Evolutionary conservation across 495 filamentous ascomycete genomes (phyloP).

Genomic region (Penicillium lagena): DNA sequence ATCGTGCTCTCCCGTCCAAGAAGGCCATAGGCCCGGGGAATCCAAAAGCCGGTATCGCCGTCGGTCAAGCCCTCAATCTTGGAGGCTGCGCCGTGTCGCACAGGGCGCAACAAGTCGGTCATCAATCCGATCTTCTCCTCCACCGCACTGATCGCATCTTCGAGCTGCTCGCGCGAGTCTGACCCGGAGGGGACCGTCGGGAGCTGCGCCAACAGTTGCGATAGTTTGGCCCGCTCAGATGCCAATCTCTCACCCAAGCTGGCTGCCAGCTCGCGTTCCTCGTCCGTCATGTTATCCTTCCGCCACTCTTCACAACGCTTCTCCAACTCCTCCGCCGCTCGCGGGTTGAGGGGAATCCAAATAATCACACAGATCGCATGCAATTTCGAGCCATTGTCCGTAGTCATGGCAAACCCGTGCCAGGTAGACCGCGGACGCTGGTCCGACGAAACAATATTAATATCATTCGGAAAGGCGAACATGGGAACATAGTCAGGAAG

Average conservation of each 20-base stretch:
- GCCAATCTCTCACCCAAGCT: constrained; percentile 88
- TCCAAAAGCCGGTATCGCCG: constrained; percentile 95
- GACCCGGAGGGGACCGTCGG: constrained; percentile 76
- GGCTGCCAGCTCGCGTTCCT: constrained; percentile 88
- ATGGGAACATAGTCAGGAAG: constrained; percentile 98
- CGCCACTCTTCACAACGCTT: constrained; percentile 91
- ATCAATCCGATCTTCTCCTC: constrained; percentile 97
- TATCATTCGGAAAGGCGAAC: constrained; percentile 98
- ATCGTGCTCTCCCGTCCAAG: constrained; percentile 78
- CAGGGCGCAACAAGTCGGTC: constrained; percentile 88
- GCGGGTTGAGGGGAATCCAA: constrained; percentile 80
- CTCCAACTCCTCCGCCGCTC: constrained; percentile 82
- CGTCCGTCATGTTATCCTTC: constrained; percentile 89
- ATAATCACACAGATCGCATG: constrained; percentile 89
- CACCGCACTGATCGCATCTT: constrained; percentile 90
- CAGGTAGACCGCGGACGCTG: constrained; percentile 89
- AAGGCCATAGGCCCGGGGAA: constrained; percentile 88
- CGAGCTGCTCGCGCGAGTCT: constrained; percentile 70
- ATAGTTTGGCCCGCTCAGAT: constrained; percentile 83
- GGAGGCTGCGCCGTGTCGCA: constrained; percentile 88
- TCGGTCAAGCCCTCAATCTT: constrained; percentile 97
- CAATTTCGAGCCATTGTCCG: constrained; percentile 80
- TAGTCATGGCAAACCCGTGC: constrained; percentile 99
- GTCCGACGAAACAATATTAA: constrained; percentile 92
- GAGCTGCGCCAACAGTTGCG: constrained; percentile 75